Base-by-base conservation (phyloP, 768 basidiomycete genomes). In the Tremella mesenterica region DNA sequence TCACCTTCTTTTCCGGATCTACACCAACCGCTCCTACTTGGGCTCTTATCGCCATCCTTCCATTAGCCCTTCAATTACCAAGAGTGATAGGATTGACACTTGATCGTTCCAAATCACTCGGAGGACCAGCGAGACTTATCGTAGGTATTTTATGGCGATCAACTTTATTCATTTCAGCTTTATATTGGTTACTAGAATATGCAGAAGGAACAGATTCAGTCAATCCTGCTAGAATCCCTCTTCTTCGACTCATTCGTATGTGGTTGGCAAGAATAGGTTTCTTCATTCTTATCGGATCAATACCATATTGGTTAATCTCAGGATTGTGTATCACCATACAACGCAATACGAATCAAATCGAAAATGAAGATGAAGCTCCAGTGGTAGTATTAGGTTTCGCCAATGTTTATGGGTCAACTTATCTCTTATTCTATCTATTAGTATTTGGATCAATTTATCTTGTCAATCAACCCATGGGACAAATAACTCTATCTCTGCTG, bases 361-460 rank as follows among this genome's bases (percentile, higher is more conserved):
- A 61, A 18, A n/a, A 41, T 18, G n/a, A n/a, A n/a, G 60, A 61
- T 27, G 38, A 68, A 53, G 18, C 56, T 25, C 46, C 77, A 67
- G 63, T 77, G 45, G 60, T 67, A 26, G 80, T 96, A 1, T 73
- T 89, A 0, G 92, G 92, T 0, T 93, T 84, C 64, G 86, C 88
- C 0, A 95, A 96, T 69, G 83, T 87, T 0, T 92, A 83, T 63
- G 93, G 90, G 14, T 83, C 90, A 14, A 82, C 88, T 1, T 95
- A 90, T 71, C 75, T 91, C 50, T 75, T 93, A 31, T 87, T 95
- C 65, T 85, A 85, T 81, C 77, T 80, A 6, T 78, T 85, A 21
- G 73, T 78, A 44, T 79, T 93, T 34, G 76, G 77, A 3, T 49
- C 84, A 12, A 52, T 77, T 52, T 86, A 82, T 71, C 73, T 81